Conservation (phyloP, 1,284 basidiomycete genomes). For the Heliocybe sulcata region DNA sequence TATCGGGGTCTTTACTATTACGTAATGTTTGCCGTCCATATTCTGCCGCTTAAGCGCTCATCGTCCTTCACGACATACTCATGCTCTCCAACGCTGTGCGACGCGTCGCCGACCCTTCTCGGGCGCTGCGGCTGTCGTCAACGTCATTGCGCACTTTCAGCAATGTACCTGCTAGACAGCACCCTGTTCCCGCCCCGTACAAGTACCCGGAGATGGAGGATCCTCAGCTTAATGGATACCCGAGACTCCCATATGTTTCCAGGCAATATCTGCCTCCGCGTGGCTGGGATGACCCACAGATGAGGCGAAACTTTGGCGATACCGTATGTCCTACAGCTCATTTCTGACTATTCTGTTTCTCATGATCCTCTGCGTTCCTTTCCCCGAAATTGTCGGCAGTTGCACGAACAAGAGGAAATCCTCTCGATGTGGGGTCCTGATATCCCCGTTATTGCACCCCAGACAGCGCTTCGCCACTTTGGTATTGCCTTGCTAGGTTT, state of each 20-base stretch:
- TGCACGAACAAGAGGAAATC: conserved; percentile 81
- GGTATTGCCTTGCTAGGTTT: conserved; percentile 53
- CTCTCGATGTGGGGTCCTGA: conserved; percentile 89
- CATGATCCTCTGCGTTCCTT: conserved; percentile 1
- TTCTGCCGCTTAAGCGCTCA: conserved; percentile 11
- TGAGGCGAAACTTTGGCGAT: conserved; percentile 83
- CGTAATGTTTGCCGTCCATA: conserved; percentile 6
- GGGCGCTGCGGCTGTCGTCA: conserved; percentile 9
- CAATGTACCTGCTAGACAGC: conserved; percentile 15
- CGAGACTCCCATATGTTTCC: conserved; percentile 66
- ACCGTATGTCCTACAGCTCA: conserved; percentile 36
- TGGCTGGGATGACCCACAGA: conserved; percentile 80
- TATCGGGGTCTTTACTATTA: neutral
- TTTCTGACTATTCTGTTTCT: neutral
- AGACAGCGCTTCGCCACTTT: conserved; percentile 57
- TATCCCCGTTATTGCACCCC: conserved; percentile 47
- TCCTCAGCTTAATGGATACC: conserved; percentile 70
- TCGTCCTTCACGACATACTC: neutral
- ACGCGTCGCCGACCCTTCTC: conserved; percentile 18
- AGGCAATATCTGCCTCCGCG: conserved; percentile 59
- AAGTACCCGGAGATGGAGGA: conserved; percentile 36
- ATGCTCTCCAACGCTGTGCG: conserved; percentile 15
- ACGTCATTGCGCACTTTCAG: conserved; percentile 10
- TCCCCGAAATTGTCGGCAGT: conserved; percentile 30
- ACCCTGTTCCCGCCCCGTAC: conserved; percentile 22